Conservation (phyloP, 2,329 filamentous ascomycete genomes). For the Stagonosporopsis chrysanthemi region DNA sequence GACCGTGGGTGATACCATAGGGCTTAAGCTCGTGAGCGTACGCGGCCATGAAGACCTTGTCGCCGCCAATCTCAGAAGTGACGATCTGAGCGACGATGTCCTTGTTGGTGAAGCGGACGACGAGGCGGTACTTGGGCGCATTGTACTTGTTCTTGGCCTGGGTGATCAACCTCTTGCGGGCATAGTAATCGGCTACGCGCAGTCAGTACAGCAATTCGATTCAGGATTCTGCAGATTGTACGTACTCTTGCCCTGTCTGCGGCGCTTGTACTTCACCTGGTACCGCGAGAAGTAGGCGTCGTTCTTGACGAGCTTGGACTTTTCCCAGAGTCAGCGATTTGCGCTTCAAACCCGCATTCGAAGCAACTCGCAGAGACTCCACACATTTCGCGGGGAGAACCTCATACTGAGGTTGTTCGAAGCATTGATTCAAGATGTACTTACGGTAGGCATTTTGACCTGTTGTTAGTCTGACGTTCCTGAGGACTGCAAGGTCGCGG, state of each 20-base stretch:
- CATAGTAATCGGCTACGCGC: conserved; percentile 90
- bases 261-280: conserved; percentile 99
- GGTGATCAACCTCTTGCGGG: conserved; percentile 98
- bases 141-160: conserved; percentile 99
- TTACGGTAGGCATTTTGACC: conserved; percentile 59
- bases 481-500: conserved; percentile 32
- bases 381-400: conserved; percentile 42
- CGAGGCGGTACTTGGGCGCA: conserved; percentile 99
- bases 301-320: conserved; percentile 98
- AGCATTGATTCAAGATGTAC: conserved; percentile 40
- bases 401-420: conserved; percentile 26
- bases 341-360: conserved; percentile 87
- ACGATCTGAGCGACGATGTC: conserved; percentile 99
- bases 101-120: conserved; percentile 99
- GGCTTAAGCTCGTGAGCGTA: conserved; percentile 92
- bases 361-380: conserved; percentile 85
- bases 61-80: conserved; percentile 92
- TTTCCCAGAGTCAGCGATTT: conserved; percentile 97
- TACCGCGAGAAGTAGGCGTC: conserved; percentile 99
- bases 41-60: conserved; percentile 81
- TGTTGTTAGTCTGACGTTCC: conserved; percentile 38
- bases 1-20: conserved; percentile 97
- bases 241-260: conserved; percentile 96
- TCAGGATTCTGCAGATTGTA: conserved; percentile 47
- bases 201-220: conserved; percentile 63